A percentile compares a stretch with the other conserved stretches of the same genome.
Conservation (phyloP, 805 yeast species). For the Saccharomycopsis schoenii region DNA sequence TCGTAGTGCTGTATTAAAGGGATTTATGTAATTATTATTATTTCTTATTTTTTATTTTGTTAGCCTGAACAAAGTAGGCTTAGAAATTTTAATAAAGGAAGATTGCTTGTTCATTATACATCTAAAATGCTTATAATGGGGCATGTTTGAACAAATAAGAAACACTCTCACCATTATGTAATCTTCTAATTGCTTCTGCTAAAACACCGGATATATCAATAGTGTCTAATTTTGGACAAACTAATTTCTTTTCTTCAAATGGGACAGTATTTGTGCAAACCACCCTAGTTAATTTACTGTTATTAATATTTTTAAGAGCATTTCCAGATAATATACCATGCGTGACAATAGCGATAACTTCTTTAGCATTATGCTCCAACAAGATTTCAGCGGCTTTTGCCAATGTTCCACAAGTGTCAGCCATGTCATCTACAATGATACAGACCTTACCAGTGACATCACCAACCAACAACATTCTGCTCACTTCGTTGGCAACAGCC, state of each 20-base stretch:
- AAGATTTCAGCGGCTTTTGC: constrained; percentile 90
- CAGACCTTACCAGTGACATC: constrained; percentile 81
- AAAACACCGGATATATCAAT: constrained; percentile 79
- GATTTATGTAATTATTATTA: background rate
- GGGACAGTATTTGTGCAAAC: constrained; percentile 95
- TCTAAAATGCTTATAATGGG: constrained; percentile 24
- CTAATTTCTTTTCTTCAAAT: constrained; percentile 47
- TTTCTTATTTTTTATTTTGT: no score
- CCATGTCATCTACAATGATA: constrained; percentile 91
- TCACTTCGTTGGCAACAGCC: constrained; percentile 88
- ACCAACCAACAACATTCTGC: constrained; percentile 92
- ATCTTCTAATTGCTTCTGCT: constrained; percentile 89
- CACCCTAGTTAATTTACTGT: constrained; percentile 56
- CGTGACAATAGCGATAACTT: constrained; percentile 88
- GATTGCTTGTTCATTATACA: background rate
- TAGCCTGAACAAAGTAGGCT: background rate
- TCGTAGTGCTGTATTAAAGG: no score
- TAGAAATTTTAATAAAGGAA: background rate
- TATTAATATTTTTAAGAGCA: constrained; percentile 65
- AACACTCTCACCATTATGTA: constrained; percentile 94
- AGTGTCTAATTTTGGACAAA: constrained; percentile 62
- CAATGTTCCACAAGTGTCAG: constrained; percentile 95
- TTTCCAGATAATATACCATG: constrained; percentile 89
- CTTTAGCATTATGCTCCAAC: constrained; percentile 68
- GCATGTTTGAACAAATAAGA: constrained; percentile 76